Evolutionary conservation across 805 yeast genomes (phyloP), one percentile per base, ranked within the genome.

Genomic region (Kluyveromyces starmeri): DNA sequence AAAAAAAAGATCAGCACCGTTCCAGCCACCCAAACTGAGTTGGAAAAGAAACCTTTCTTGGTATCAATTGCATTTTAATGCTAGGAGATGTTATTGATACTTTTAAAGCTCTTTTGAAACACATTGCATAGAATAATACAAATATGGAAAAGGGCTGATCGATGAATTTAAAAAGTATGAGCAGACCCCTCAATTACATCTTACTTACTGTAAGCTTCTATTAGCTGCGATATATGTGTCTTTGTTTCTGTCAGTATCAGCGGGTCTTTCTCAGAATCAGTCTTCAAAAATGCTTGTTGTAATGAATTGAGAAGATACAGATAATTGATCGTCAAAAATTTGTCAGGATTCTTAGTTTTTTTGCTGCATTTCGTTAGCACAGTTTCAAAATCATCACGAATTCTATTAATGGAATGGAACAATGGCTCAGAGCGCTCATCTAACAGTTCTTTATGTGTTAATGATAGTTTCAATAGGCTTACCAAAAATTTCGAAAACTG

Each of bases 371-470:
- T 84, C 2, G 92, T 83, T 53, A 88, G 59, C 1, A 76, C 68
- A 15, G 74, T 74, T 51, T 92, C 97, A 52, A 76, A 88, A 42
- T 83, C 95, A 47, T 75, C 77, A 36, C 89, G 64, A 23, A 89
- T 58, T 36, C 95, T 67, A 4, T 65, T 66, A 5, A 89, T 67
- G 2, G 86, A 76, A 42, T 70, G 75, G 27, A 73, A 73, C 6
- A 89, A 62, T 1, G 96, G 96, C 45, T 84, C 96, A 11, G 70
- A 58, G 26, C 51, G 48, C 17, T 53, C 55, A 34, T 51, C 57
- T 14, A 46, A 42, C 22, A 47, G 47, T 15, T 44, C 49, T 23
- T 50, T 49, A 32, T 61, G 61, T 10, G 58, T 50, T 2, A 54
- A 45, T 9, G 68, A 64, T 27, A 89, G 61, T 27, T 75, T 75